These are phyloP conservation scores for Alternaria dauci DNA, from an alignment of 2,329 filamentous ascomycete species.

Conservation along the genomic window DNA sequence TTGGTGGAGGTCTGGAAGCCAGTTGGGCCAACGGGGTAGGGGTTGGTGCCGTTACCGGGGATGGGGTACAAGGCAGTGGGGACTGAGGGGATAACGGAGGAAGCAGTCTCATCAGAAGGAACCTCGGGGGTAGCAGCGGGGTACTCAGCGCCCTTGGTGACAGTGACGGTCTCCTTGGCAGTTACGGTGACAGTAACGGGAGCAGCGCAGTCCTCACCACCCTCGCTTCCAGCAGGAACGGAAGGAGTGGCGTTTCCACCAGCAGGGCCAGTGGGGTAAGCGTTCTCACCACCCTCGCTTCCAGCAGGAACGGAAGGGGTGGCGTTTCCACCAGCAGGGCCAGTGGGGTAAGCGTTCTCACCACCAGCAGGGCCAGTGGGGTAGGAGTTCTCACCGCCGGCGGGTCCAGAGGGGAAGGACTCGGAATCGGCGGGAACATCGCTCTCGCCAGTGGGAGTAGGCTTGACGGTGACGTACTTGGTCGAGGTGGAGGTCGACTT, in stretches of 20 bases:
- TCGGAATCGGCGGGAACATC: conserved; percentile 6
- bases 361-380: conserved; percentile 16
- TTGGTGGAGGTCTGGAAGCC: conserved; percentile 46
- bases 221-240: conserved; percentile 14
- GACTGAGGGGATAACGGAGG: conserved; percentile 20
- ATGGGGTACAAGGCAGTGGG: conserved; percentile 37
- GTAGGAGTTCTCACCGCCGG: conserved; percentile 1
- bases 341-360: conserved; percentile 8
- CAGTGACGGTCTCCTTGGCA: conserved; percentile 50
- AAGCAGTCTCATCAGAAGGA: conserved; percentile 19
- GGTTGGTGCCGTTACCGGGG: conserved; percentile 39
- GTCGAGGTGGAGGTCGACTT: conserved; percentile 44
- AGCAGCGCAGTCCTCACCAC: conserved; percentile 40
- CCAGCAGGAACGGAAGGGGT: conserved; percentile 15
- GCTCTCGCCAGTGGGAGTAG: conserved; percentile 10
- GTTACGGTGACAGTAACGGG: conserved; percentile 51
- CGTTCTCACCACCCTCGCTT: conserved; percentile 29
- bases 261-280: conserved; percentile 17
- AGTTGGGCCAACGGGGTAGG: conserved; percentile 38
- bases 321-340: conserved; percentile 10
- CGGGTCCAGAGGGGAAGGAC: conserved; percentile 6
- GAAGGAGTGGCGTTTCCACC: conserved; percentile 8
- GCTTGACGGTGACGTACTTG: conserved; percentile 42
- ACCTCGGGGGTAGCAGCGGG: conserved; percentile 17
- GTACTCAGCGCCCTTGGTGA: conserved; percentile 37